phyloP scores from a whole-genome alignment of 352 stramenopile species.

The Phytophthora europaea region DNA sequence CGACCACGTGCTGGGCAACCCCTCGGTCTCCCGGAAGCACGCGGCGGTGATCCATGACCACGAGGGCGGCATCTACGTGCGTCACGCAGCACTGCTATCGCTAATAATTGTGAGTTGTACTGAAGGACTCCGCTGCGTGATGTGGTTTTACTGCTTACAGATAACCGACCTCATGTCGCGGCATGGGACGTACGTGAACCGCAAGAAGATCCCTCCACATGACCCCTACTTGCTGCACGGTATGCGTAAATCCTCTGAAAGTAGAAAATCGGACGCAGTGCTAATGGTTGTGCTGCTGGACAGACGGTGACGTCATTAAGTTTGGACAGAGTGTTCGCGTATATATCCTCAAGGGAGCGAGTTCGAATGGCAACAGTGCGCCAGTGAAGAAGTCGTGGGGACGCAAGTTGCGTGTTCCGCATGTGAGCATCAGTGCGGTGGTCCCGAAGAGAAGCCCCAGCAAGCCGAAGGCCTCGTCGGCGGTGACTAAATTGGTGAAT shows the following conservation, averaged over 20 bases:
- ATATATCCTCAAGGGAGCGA: constrained; percentile 85
- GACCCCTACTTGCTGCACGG: constrained; percentile 85
- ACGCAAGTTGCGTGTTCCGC: constrained; percentile 78
- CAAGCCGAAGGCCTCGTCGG: constrained; percentile 63
- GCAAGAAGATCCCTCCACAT: constrained; percentile 88
- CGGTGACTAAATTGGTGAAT: constrained; percentile 85
- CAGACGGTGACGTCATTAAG: constrained; percentile 88
- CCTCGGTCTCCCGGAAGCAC: constrained; percentile 89
- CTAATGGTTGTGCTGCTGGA: neutral
- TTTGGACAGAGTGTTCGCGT: constrained; percentile 90
- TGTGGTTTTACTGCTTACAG: constrained; percentile 36
- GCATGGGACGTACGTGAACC: constrained; percentile 85
- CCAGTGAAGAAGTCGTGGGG: constrained; percentile 87
- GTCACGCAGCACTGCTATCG: constrained; percentile 13
- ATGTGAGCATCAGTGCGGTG: constrained; percentile 75
- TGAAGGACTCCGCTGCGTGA: neutral
- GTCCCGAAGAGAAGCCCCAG: constrained; percentile 70
- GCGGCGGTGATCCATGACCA: constrained; percentile 87
- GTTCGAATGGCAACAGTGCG: constrained; percentile 67
- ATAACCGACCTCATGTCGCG: constrained; percentile 92
- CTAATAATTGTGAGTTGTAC: neutral
- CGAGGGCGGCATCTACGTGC: constrained; percentile 85
- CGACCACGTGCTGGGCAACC: constrained; percentile 90
- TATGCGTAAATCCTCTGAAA: constrained; percentile 16
- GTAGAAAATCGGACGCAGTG: neutral